Evolutionary conservation across 140 eudicot genomes (phyloP).

Genomic region (Senecio squalidus): DNA sequence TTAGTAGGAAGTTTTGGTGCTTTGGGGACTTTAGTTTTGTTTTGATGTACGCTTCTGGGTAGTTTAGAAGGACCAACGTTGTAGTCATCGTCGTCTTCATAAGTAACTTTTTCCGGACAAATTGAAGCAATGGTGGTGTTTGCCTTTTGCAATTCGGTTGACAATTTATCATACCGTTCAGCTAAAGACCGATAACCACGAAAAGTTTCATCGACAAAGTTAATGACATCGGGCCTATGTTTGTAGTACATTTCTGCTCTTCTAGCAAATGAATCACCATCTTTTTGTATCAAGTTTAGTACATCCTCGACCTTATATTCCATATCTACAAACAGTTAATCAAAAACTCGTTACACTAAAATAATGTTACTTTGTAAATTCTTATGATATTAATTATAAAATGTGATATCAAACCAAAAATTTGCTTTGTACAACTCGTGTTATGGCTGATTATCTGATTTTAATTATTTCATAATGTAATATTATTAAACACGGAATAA

Average conservation of each 20-base stretch:
- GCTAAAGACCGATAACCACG: constrained; percentile 78
- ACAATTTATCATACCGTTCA: constrained; percentile 65
- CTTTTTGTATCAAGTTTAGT: constrained; percentile 65
- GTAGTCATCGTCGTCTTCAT: constrained; percentile 60
- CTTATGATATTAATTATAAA: no score
- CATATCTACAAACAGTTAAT: constrained; percentile 55
- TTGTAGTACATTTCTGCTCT: constrained; percentile 97
- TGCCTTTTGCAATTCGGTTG: constrained; percentile 82
- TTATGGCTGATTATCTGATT: not conserved
- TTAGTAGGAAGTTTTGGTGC: constrained; percentile 51
- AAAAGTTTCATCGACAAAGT: constrained; percentile 71
- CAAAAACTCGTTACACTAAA: constrained; percentile 1
- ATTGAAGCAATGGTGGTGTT: constrained; percentile 79
- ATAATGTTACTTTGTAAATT: no score
- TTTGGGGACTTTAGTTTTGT: constrained; percentile 39
- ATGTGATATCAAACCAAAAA: no score
- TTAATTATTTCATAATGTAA: no score
- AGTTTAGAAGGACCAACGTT: constrained; percentile 17
- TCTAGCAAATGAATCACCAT: constrained; percentile 92
- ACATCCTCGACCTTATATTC: constrained; percentile 66
- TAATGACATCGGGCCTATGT: constrained; percentile 73
- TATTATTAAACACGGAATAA: no score
- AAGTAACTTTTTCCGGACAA: constrained; percentile 70
- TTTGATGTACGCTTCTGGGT: constrained; percentile 22
- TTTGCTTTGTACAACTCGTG: no score